A percentile compares a stretch with the other conserved stretches of the same genome.
These are phyloP conservation scores for Penicillium sp. DNA, from an alignment of 2,329 filamentous ascomycete species.

Conservation along the genomic window DNA sequence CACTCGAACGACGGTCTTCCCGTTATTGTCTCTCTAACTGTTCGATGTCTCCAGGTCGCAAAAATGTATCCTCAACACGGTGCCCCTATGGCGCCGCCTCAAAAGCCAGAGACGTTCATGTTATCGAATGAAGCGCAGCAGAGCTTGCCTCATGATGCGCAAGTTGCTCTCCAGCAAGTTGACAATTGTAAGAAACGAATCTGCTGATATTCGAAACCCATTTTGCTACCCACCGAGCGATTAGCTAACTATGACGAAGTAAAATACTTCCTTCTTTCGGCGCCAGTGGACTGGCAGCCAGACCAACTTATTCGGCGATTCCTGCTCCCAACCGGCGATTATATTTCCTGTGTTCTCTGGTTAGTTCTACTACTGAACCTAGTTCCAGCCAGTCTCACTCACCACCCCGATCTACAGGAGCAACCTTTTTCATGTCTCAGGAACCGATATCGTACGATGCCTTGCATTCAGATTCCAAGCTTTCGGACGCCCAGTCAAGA, in stretches of 20 bases:
- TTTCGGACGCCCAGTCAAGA: conserved; percentile 97
- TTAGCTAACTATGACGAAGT: conserved; percentile 59
- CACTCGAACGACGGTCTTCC: background rate
- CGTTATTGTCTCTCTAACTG: conserved; percentile 2
- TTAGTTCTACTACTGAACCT: conserved; percentile 45
- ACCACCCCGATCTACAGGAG: conserved; percentile 63
- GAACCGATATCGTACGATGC: conserved; percentile 97
- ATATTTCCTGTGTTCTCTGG: conserved; percentile 97
- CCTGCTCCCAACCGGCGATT: conserved; percentile 94
- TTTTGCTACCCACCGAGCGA: background rate
- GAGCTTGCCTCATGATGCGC: conserved; percentile 91
- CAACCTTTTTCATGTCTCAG: conserved; percentile 98
- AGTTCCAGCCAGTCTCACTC: conserved; percentile 13
- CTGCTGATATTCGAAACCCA: background rate
- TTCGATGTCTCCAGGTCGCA: conserved; percentile 10
- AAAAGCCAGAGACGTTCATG: conserved; percentile 99
- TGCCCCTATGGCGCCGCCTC: conserved; percentile 84
- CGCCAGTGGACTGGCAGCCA: conserved; percentile 94
- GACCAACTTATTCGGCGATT: conserved; percentile 98
- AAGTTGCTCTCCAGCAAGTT: conserved; percentile 96
- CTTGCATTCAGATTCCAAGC: conserved; percentile 98
- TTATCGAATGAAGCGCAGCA: conserved; percentile 96
- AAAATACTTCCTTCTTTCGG: conserved; percentile 99
- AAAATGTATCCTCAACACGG: conserved; percentile 79
- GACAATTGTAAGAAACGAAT: conserved; percentile 76